Evolutionary conservation across 2,329 filamentous ascomycete genomes (phyloP), one percentile per base, ranked within the genome.

Genomic region (Arthroderma sp.): DNA sequence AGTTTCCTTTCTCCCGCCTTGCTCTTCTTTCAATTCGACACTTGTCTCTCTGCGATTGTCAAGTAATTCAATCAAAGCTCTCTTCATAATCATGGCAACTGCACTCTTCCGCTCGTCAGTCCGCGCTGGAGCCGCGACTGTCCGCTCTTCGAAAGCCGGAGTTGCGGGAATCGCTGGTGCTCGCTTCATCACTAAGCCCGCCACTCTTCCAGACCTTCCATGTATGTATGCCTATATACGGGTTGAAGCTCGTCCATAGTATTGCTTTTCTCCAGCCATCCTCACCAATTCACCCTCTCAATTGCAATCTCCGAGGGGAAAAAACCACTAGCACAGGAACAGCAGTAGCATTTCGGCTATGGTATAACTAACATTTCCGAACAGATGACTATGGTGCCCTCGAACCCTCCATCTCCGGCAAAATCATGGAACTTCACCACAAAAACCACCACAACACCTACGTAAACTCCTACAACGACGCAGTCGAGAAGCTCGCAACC

Each of bases 391-490:
- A 95, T 67, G 86, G 83, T 62, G 91, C 88, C 43, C 86, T 98
- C 58, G 91, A 98, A 71, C 78, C 77, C 54, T 66, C 74, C 61
- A 75, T 94, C 70, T 88, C 83, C 40, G 83, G 83, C 64, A 79
- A 91, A 69, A 94, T 94, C 72, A 94, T 94, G 88, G 85, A 94
- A 71, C 78, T 94, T 38, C 88, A 94, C 74, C 84, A 94, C 77
- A 81, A 77, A 70, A 89, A 87, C 69, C 87, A 94, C 75, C 88
- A 94, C 73, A 80, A 89, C 68, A 88, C 87, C 59, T 94, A 94
- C 65, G 86, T 94, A 56, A 91, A 80, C 66, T 83, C 82, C 64
- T 84, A 85, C 72, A 94, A 94, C 72, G 74, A 80, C 49, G 82
- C 85, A 47, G 70, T 78, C 54, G 80, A 87, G 66, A 79, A 88